These are phyloP conservation scores for Omphalea diandra DNA, from an alignment of 441 rosid species.

Conservation along the genomic window DNA sequence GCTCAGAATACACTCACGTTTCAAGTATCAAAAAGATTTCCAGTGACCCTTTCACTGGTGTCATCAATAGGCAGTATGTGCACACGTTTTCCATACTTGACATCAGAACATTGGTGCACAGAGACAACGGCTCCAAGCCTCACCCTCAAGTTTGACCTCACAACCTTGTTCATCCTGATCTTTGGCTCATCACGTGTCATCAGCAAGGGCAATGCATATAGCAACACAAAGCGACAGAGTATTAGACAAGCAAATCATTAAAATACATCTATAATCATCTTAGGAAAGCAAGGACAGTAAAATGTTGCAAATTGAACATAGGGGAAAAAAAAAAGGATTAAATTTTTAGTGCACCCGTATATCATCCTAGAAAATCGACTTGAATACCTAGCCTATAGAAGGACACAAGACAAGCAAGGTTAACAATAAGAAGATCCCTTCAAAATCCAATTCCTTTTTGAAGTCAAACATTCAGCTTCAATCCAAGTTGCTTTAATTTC, in stretches of 20 bases:
- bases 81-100: slow-evolving; percentile 80
- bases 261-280: not conserved
- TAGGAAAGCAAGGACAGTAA: too few relatives aligned
- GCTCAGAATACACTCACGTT: slow-evolving; percentile 53
- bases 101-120: slow-evolving; percentile 86
- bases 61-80: slow-evolving; percentile 91
- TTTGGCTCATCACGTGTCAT: slow-evolving; percentile 86
- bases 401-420: not conserved
- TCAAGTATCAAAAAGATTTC: slow-evolving; percentile 84
- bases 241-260: not conserved
- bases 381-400: not conserved
- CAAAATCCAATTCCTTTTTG: not conserved
- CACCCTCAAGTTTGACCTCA: slow-evolving; percentile 89
- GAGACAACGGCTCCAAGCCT: slow-evolving; percentile 92
- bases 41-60: slow-evolving; percentile 87
- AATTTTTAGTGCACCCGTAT: not conserved
- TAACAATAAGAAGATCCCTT: too few relatives aligned
- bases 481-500: not conserved
- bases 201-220: slow-evolving; percentile 79
- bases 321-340: not conserved
- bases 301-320: not conserved
- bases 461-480: not conserved
- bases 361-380: not conserved
- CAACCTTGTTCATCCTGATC: slow-evolving; percentile 88
- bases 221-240: slow-evolving; percentile 10